phyloP scores from a whole-genome alignment of 768 basidiomycete genomes.

The Gelatoporia subvermispora region DNA sequence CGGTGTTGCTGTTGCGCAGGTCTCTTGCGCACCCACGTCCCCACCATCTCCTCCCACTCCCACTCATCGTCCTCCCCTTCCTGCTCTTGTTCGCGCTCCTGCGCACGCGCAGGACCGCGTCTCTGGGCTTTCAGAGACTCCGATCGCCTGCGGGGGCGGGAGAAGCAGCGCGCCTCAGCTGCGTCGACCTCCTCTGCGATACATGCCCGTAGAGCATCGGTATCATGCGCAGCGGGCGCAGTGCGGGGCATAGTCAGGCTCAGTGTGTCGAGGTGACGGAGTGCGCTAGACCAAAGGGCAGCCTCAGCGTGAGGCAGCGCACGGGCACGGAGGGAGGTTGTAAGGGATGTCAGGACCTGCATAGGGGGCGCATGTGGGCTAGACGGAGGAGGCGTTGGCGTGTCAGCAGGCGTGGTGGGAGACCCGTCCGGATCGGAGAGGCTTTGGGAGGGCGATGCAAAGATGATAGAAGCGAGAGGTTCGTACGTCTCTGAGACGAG shows the following conservation, averaged over 20 bases:
- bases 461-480: slow-evolving; percentile 9
- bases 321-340: slow-evolving; percentile 27
- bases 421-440: slow-evolving; percentile 3
- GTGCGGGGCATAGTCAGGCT: slow-evolving; percentile 16
- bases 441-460: slow-evolving; percentile 2
- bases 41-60: slow-evolving; percentile 45
- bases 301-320: slow-evolving; percentile 40
- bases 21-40: slow-evolving; percentile 39
- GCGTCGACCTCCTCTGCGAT: slow-evolving; percentile 44
- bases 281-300: slow-evolving; percentile 47
- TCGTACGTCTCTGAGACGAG: slow-evolving; percentile 10
- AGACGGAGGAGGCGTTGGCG: slow-evolving; percentile 5
- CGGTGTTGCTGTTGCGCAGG: slow-evolving; percentile 14
- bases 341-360: slow-evolving; percentile 23
- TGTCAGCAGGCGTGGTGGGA: slow-evolving; percentile 3
- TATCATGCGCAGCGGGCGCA: slow-evolving; percentile 15
- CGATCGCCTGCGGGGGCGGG: too few relatives aligned
- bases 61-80: slow-evolving; percentile 26
- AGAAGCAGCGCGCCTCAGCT: slow-evolving; percentile 49
- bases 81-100: slow-evolving; percentile 4
- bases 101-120: slow-evolving; percentile 15
- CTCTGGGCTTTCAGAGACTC: slow-evolving; percentile 2
- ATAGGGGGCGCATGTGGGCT: slow-evolving; percentile 2
- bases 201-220: slow-evolving; percentile 32
- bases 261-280: slow-evolving; percentile 38